Conservation (phyloP, 1,284 basidiomycete species). For the Phaffia rhodozyma region DNA sequence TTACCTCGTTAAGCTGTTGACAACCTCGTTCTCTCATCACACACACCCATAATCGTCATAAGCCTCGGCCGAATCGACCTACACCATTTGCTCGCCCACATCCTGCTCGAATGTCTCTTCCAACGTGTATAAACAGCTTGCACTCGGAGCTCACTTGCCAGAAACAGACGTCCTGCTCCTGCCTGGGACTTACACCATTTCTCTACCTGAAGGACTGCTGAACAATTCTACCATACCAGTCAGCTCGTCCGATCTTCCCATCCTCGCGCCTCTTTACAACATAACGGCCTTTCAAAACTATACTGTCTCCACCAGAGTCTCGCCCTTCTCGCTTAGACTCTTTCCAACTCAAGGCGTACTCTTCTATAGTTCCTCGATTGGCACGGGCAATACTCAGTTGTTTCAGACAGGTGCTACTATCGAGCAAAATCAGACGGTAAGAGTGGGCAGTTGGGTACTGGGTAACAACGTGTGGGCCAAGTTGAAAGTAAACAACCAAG, state of each 20-base stretch:
- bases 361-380: not conserved
- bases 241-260: not conserved
- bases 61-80: not conserved
- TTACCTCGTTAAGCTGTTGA: no score
- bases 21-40: no score
- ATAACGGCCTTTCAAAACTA: slow-evolving; percentile 3
- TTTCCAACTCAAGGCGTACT: not conserved
- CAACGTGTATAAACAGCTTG: not conserved
- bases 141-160: slow-evolving; percentile 4
- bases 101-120: slow-evolving; percentile 4
- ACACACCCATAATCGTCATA: no score
- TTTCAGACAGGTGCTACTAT: not conserved
- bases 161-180: slow-evolving; percentile 6
- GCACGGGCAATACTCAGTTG: not conserved
- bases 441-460: not conserved
- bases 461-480: slow-evolving; percentile 6
- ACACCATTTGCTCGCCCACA: slow-evolving; percentile 10
- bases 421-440: not conserved
- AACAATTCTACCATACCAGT: not conserved
- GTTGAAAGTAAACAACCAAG: not conserved
- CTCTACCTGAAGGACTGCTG: slow-evolving; percentile 2
- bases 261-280: not conserved
- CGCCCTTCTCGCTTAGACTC: slow-evolving; percentile 6
- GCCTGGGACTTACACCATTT: slow-evolving; percentile 6
- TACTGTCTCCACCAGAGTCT: slow-evolving; percentile 3